Conservation (phyloP, 805 yeast species). For the Candida ulmi region DNA sequence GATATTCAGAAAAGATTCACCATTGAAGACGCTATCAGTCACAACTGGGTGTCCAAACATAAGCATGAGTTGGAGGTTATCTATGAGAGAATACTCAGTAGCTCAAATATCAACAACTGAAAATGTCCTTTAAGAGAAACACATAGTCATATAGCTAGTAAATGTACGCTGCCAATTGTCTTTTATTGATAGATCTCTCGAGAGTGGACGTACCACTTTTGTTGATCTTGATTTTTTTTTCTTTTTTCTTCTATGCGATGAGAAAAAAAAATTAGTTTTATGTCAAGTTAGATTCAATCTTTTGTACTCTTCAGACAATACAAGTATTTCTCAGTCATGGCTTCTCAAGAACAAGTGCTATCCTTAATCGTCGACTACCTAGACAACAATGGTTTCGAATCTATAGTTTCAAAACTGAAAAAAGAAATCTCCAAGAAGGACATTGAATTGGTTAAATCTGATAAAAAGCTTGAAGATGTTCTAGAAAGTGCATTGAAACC, state of each 20-base stretch:
- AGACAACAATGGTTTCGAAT: constrained; percentile 15
- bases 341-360: constrained; percentile 15
- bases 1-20: constrained; percentile 32
- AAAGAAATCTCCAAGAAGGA: constrained; percentile 16
- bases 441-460: constrained; percentile 6
- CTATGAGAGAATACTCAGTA: not conserved
- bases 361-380: constrained; percentile 19
- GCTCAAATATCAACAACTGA: no score
- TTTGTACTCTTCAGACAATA: no score
- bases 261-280: not conserved
- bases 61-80: not conserved
- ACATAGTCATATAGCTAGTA: no score
- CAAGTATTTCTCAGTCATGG: constrained; percentile 7
- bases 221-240: not conserved
- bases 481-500: not conserved
- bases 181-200: no score
- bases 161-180: no score
- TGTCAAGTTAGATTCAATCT: not conserved
- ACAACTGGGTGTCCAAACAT: constrained; percentile 38
- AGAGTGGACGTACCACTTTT: not conserved
- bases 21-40: constrained; percentile 34
- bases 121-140: no score
- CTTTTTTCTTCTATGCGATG: not conserved
- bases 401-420: constrained; percentile 12
- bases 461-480: constrained; percentile 13